Conservation (phyloP, 2,329 filamentous ascomycete species). For the Verticillium tricorpus region DNA sequence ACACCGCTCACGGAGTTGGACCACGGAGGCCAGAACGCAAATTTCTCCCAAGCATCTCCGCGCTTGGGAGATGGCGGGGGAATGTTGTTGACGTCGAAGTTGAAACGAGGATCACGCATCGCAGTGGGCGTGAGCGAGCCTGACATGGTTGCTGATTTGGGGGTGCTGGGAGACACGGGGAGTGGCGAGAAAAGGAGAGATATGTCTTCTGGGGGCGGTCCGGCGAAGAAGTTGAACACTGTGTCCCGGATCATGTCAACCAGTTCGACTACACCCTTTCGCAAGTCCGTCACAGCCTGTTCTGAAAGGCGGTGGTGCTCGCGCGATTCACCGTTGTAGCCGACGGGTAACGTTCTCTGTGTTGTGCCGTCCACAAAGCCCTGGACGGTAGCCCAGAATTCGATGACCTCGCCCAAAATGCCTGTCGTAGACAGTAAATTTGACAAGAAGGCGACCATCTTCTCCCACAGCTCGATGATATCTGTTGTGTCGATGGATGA, state of each 20-base stretch:
- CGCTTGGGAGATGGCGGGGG: constrained; percentile 72
- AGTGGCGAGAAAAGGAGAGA: constrained; percentile 81
- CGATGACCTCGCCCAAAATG: constrained; percentile 80
- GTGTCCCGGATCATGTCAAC: constrained; percentile 77
- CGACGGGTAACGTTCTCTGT: constrained; percentile 73
- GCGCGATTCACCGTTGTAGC: constrained; percentile 76
- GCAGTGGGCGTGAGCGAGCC: constrained; percentile 48
- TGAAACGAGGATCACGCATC: constrained; percentile 68
- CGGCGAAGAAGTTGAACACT: constrained; percentile 76
- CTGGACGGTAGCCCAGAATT: constrained; percentile 90
- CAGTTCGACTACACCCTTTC: constrained; percentile 76
- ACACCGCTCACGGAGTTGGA: constrained; percentile 91
- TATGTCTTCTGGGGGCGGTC: constrained; percentile 85
- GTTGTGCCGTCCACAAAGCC: constrained; percentile 85
- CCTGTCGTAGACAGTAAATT: constrained; percentile 74
- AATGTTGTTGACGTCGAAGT: constrained; percentile 71
- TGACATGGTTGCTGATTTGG: constrained; percentile 44
- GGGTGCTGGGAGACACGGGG: constrained; percentile 64
- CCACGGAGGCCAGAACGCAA: constrained; percentile 93
- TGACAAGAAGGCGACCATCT: constrained; percentile 69
- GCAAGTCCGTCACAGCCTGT: constrained; percentile 66
- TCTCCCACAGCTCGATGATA: constrained; percentile 89
- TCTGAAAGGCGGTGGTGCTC: constrained; percentile 75
- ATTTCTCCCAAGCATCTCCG: constrained; percentile 86
- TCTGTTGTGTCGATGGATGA: constrained; percentile 72